A percentile compares a stretch with the other conserved stretches of the same genome.
These are phyloP conservation scores for Brassica napus DNA, from an alignment of 345 rosid species.

Conservation along the genomic window Da-Ae NC_063447.1:1821501-1822000, in stretches of 20 bases:
- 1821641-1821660: conserved; percentile 1
- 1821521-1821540: not conserved
- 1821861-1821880: not conserved
- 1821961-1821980: not conserved
- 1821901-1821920: not conserved
- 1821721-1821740: conserved; percentile 4
- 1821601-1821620: not conserved
- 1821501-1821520: not conserved
- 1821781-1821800: not conserved
- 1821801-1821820: not conserved
- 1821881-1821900: not conserved
- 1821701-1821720: not conserved
- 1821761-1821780: not conserved
- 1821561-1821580: not conserved
- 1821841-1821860: not conserved
- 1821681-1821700: conserved; percentile 16
- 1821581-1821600: too few species aligned
- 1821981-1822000: not conserved
- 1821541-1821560: conserved; percentile 9
- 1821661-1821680: not conserved
- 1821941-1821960: not conserved
- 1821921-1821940: not conserved
- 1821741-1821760: too few species aligned
- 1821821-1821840: not conserved
- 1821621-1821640: conserved; percentile 6